Percentiles rank a stretch among this genome's conserved stretches.
Conservation (phyloP, 257 asterid genomes). For the Oldenlandia corymbosa region DNA sequence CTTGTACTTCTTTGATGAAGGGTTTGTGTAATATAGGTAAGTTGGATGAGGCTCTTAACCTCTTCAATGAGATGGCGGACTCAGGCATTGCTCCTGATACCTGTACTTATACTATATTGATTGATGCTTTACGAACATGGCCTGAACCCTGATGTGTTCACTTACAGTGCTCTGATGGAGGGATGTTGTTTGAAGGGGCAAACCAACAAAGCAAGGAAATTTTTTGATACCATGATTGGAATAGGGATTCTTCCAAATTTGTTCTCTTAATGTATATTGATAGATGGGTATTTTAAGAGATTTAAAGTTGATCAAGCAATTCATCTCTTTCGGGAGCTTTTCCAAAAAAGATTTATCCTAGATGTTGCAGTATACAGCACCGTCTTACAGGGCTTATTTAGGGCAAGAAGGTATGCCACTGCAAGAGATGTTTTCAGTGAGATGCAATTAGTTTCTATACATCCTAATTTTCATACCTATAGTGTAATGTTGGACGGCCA, state of each 20-base stretch:
- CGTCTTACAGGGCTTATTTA: constrained; percentile 29
- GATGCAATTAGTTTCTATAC: constrained; percentile 5
- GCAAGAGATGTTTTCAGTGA: constrained; percentile 10
- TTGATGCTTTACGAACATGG: constrained; percentile 10
- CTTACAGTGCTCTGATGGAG: constrained; percentile 24
- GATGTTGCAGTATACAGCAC: constrained; percentile 15
- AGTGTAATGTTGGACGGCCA: constrained; percentile 22
- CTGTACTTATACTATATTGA: not conserved
- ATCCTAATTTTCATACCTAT: constrained; percentile 10
- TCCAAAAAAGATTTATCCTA: constrained; percentile 17
- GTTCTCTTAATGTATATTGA: constrained; percentile 22
- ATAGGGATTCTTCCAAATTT: constrained; percentile 10
- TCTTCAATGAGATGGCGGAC: constrained; percentile 2
- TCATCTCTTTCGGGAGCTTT: constrained; percentile 22
- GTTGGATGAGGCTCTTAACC: constrained; percentile 5
- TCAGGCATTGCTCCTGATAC: not conserved
- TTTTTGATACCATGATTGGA: constrained; percentile 19
- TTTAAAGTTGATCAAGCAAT: constrained; percentile 27
- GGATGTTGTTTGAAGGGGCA: constrained; percentile 29
- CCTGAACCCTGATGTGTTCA: constrained; percentile 20
- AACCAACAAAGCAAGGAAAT: constrained; percentile 18
- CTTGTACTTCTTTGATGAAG: constrained; percentile 18
- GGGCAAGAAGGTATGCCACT: constrained; percentile 16
- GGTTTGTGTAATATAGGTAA: constrained; percentile 15
- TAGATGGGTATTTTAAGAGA: constrained; percentile 29